These are phyloP conservation scores for Colletotrichum acutatum DNA, from an alignment of 2,329 filamentous ascomycete species.

Conservation along the genomic window DNA sequence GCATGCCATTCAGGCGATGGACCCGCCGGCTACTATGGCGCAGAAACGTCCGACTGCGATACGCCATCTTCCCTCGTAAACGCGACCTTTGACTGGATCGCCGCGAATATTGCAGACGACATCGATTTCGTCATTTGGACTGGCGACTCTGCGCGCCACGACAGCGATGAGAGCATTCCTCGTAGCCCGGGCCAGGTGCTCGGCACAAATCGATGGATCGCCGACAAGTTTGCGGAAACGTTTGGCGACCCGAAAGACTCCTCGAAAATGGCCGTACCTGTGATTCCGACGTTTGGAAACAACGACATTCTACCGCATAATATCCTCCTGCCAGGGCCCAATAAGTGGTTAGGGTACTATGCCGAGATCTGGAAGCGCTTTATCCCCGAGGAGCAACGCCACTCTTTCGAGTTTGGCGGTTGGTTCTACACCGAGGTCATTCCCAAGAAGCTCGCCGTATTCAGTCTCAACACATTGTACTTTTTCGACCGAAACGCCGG, in stretches of 20 bases:
- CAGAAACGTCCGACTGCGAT: conserved; percentile 90
- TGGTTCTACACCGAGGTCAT: conserved; percentile 97
- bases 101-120: conserved; percentile 77
- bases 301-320: conserved; percentile 99
- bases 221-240: conserved; percentile 79
- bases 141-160: conserved; percentile 88
- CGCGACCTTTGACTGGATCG: conserved; percentile 91
- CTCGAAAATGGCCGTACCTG: conserved; percentile 77
- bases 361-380: conserved; percentile 84
- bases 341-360: conserved; percentile 84
- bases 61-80: conserved; percentile 83
- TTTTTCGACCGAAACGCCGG: conserved; percentile 94
- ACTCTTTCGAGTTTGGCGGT: conserved; percentile 90
- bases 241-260: conserved; percentile 69
- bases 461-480: conserved; percentile 96
- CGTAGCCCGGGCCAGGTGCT: conserved; percentile 82
- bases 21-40: conserved; percentile 82
- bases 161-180: conserved; percentile 84
- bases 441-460: conserved; percentile 83
- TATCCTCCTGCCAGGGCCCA: conserved; percentile 86
- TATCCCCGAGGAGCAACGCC: conserved; percentile 91
- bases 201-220: conserved; percentile 78
- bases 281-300: conserved; percentile 93
- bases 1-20: conserved; percentile 86
- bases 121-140: conserved; percentile 96